These are phyloP conservation scores for Xylaria sp. DNA, from an alignment of 2,329 filamentous ascomycete genomes.

Conservation along the genomic window DNA sequence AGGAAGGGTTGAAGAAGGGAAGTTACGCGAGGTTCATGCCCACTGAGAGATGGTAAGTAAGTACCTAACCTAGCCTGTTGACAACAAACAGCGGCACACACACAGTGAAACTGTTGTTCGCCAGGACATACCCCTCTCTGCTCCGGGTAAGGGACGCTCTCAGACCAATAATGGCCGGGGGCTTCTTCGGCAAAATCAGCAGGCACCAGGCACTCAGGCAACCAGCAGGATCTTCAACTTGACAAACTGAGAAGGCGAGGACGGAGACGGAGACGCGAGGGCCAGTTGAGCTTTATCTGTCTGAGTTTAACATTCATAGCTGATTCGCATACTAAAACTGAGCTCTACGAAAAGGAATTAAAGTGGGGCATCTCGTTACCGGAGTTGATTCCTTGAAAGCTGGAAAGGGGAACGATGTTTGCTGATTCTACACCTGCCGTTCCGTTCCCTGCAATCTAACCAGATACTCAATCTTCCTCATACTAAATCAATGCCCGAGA, in stretches of 20 bases:
- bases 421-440: neutral
- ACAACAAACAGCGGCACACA: too few species aligned
- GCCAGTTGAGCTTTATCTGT: neutral
- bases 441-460: neutral
- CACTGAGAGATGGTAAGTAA: too few species aligned
- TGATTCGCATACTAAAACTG: neutral
- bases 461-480: neutral
- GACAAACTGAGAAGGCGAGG: too few species aligned
- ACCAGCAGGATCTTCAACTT: neutral
- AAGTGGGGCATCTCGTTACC: conserved; percentile 4
- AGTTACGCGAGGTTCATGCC: too few species aligned
- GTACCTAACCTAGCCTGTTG: too few species aligned
- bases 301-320: neutral
- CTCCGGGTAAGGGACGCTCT: too few species aligned
- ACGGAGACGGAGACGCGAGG: too few species aligned
- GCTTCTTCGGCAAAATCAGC: too few species aligned
- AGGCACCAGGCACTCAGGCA: neutral
- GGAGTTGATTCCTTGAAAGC: neutral
- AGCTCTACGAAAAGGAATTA: neutral
- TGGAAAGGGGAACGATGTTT: neutral
- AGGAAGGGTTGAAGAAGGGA: too few species aligned
- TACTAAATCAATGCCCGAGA: neutral
- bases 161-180: too few species aligned
- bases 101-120: too few species aligned
- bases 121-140: too few species aligned